Evolutionary conservation across 768 basidiomycete species (phyloP).

Genomic region (Tulasnella sp.): DNA sequence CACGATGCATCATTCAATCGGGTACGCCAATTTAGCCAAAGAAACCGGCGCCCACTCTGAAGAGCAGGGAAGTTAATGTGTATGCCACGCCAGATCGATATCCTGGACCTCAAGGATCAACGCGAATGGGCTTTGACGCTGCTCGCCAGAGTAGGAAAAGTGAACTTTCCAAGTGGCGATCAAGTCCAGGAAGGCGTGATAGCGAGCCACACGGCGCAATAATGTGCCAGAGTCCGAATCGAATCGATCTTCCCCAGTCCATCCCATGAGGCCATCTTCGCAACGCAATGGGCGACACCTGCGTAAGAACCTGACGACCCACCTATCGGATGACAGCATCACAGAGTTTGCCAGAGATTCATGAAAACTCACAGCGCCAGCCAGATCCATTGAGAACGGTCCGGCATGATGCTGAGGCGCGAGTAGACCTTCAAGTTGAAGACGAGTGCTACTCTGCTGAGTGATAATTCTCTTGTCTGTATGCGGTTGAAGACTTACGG

Average conservation of each 20-base stretch:
- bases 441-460: too few species aligned
- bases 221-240: not conserved
- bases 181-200: slow-evolving; percentile 19
- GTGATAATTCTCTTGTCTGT: too few species aligned
- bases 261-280: slow-evolving; percentile 9
- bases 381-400: slow-evolving; percentile 14
- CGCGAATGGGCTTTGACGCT: not conserved
- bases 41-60: too few species aligned
- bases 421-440: slow-evolving; percentile 50
- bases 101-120: not conserved
- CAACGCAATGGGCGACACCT: slow-evolving; percentile 15
- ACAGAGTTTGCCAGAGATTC: not conserved
- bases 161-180: slow-evolving; percentile 1
- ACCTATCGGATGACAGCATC: not conserved
- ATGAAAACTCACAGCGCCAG: slow-evolving; percentile 10
- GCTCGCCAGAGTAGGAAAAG: slow-evolving; percentile 16
- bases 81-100: slow-evolving; percentile 10
- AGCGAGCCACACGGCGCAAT: slow-evolving; percentile 10
- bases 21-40: too few species aligned
- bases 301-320: slow-evolving; percentile 9
- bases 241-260: slow-evolving; percentile 12
- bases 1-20: slow-evolving; percentile 2
- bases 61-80: too few species aligned
- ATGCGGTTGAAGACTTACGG: not conserved
- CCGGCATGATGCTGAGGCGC: slow-evolving; percentile 70